phyloP scores from a whole-genome alignment of 1,139 yeast species.

The Candida labiduridarum region DNA sequence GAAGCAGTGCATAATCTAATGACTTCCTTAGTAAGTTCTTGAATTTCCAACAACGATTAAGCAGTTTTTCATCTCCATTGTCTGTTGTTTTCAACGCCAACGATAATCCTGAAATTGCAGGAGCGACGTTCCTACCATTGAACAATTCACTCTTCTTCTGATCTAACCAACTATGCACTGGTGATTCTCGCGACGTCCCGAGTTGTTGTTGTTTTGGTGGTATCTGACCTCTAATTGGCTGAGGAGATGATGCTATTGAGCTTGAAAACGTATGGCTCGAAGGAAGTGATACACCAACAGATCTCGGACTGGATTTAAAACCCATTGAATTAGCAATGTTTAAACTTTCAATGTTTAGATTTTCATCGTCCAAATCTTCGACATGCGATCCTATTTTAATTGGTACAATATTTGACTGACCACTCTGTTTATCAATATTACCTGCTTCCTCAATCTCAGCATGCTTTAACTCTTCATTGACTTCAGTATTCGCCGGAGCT shows the following conservation, averaged over 20 bases:
- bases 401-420: slow-evolving; percentile 9
- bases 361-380: slow-evolving; percentile 42
- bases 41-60: slow-evolving; percentile 35
- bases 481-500: slow-evolving; percentile 6
- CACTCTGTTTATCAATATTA: slow-evolving; percentile 12
- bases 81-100: slow-evolving; percentile 22
- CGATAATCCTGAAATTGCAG: slow-evolving; percentile 31
- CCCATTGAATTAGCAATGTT: slow-evolving; percentile 39
- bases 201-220: background rate
- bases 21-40: slow-evolving; percentile 41
- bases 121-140: slow-evolving; percentile 1
- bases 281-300: slow-evolving; percentile 7
- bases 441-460: background rate
- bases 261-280: slow-evolving; percentile 8
- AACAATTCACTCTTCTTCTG: slow-evolving; percentile 9
- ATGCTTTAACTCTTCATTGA: slow-evolving; percentile 13
- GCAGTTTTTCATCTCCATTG: slow-evolving; percentile 29
- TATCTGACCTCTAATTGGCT: slow-evolving; percentile 4
- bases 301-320: slow-evolving; percentile 13
- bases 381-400: slow-evolving; percentile 4
- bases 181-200: background rate
- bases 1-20: slow-evolving; percentile 54
- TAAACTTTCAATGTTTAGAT: no score
- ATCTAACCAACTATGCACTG: slow-evolving; percentile 2
- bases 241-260: slow-evolving; percentile 10